Base-by-base conservation (phyloP, 306 rosid genomes). In the Glycine latifolia region DNA sequence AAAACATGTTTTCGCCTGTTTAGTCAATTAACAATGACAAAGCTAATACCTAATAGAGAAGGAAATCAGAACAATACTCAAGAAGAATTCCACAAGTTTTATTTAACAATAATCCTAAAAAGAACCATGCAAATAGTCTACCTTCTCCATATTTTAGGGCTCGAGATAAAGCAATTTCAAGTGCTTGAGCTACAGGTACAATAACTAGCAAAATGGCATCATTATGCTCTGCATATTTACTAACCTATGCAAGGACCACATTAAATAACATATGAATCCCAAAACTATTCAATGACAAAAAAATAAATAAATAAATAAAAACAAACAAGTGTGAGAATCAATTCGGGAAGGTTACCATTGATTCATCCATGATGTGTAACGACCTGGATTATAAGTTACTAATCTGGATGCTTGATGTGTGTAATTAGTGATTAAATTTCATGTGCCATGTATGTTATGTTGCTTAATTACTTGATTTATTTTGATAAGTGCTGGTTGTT, bases 151-250 rank as follows among this genome's bases (percentile, higher is more conserved):
- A 20, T 90, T 90, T 89, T 12, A 95, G 92, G 78, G 95, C 98
- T 69, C 95, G 92, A 80, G 92, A 93, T 55, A 98, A 91, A 82
- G 94, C 93, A 54, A 95, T 60, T 83, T 95, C 98, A 65, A 93
- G 90, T 70, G 97, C 98, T 86, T 93, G 99, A 50, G 97, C 84
- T 2, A 98, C 99, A 74, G 99, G 97, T 72, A 95, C 81, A 56
- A 95, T 79, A 76, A 95, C 93, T 44, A 95, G 84, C 85, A 95
- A 87, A 82, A 95, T 91, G 77, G 99, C 97, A 89, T 95, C 98
- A 69, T 87, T 95, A 86, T 91, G 98, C 86, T 95, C 97, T 2
- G 86, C 97, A 85, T 95, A 91, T 84, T 92, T 97, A 87, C 99
- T 87, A 85, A 88, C 92, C 99, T 95, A 87, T 61, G 67, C 71